Base-by-base conservation (phyloP, 441 rosid species). In the Erysimum pusillum region DNA sequence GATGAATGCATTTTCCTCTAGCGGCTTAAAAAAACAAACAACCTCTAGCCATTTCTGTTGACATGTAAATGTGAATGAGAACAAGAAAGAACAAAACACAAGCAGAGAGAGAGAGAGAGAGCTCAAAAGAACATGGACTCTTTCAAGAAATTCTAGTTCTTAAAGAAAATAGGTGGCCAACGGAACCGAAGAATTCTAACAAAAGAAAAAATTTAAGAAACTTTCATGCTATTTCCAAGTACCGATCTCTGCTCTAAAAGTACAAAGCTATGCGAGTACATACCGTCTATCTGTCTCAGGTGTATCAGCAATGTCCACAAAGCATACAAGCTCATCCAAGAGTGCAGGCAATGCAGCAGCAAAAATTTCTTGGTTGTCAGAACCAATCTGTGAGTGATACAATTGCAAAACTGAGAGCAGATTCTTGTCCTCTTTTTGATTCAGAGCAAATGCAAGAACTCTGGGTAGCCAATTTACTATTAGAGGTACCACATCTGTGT, bases 281-380 rank as follows among this genome's bases (percentile, higher is more conserved):
- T 88, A 94, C 99, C 99, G 87, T 86, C 87, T 82, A 54, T 83
- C 86, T 72, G 87, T 91, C 87, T 94, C 97, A 75, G 81, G 75
- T 78, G 83, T 82, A 83, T 94, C 93, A 82, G 82, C 85, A 45
- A 92, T 89, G 81, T 92, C 97, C 52, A 86, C 76, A 84, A 96
- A 96, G 89, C 98, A 94, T 52, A 96, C 82, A 67, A 94, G 98
- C 81, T 96, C 98, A 80, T 92, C 98, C 64, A 96, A 83, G 80
- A 96, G 97, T 41, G 91, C 98, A 81, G 99, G 98, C 74, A 96
- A 80, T 63, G 99, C 98, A 75, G 98, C 99, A 51, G 97, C 82
- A 80, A 94, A 96, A 64, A 94, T 90, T 87, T 96, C 99, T 80
- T 85, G 89, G 83, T 89, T 90, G 80, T 96, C 88, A 18, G 97